A percentile compares a stretch with the other conserved stretches of the same genome.
These are phyloP conservation scores for Phalaenopsis hybrid DNA, from an alignment of 116 monocot genomes.

Conservation along the genomic window DNA sequence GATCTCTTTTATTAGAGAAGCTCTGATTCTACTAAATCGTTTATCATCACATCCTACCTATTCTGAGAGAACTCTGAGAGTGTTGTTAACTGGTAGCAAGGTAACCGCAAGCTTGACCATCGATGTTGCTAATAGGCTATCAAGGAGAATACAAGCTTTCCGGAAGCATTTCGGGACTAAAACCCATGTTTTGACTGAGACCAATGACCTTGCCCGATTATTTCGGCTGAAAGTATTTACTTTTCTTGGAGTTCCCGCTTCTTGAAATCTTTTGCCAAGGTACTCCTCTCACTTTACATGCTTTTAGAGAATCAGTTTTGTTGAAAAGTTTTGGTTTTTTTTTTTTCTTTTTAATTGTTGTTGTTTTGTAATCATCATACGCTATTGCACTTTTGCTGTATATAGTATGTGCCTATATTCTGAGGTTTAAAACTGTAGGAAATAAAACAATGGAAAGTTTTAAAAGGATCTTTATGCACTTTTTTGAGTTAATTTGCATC, in stretches of 20 bases:
- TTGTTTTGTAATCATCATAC: too few species aligned
- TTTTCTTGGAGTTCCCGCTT: slow-evolving; percentile 23
- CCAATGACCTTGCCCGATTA: slow-evolving; percentile 46
- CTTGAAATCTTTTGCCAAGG: background rate
- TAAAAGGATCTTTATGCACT: too few species aligned
- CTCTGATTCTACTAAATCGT: slow-evolving; percentile 76
- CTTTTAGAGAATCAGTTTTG: background rate
- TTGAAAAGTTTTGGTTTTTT: too few species aligned
- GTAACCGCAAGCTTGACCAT: slow-evolving; percentile 42
- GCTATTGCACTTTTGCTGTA: background rate
- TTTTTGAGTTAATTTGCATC: too few species aligned
- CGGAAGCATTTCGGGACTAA: slow-evolving; percentile 12
- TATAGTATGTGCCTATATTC: background rate
- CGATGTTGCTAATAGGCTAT: slow-evolving; percentile 53
- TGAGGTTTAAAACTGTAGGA: background rate
- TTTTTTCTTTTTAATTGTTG: too few species aligned
- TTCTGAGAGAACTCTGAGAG: slow-evolving; percentile 48
- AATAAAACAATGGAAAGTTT: too few species aligned
- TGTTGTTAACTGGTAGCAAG: slow-evolving; percentile 44
- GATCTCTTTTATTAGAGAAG: slow-evolving; percentile 50
- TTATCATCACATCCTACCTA: slow-evolving; percentile 50
- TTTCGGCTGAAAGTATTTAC: slow-evolving; percentile 55
- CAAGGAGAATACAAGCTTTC: slow-evolving; percentile 17
- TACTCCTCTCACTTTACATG: background rate
- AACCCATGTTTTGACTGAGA: slow-evolving; percentile 41